phyloP scores from a whole-genome alignment of 75 land plant species.

The Pseudotsuga menziesii region DNA sequence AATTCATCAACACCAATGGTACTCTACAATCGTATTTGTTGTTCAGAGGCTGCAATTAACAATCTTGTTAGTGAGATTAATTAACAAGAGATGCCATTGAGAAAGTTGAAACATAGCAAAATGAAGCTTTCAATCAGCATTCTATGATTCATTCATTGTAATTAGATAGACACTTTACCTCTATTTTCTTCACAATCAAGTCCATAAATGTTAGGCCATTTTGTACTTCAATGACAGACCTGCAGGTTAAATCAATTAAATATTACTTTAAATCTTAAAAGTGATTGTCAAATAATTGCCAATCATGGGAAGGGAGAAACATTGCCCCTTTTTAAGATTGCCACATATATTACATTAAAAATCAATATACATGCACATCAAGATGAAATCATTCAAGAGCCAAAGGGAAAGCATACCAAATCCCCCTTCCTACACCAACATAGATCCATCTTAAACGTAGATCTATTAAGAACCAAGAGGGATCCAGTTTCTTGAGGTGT shows the following conservation, averaged over 20 bases:
- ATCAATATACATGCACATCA: too few species aligned
- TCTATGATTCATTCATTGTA: neutral
- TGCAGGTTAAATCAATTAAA: slow-evolving; percentile 17
- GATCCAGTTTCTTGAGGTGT: too few species aligned
- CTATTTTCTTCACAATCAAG: slow-evolving; percentile 93
- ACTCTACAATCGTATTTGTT: slow-evolving; percentile 76
- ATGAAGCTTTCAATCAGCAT: neutral
- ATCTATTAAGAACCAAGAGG: too few species aligned
- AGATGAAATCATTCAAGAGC: too few species aligned
- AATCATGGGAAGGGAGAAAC: neutral
- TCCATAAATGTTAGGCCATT: slow-evolving; percentile 97
- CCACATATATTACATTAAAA: neutral
- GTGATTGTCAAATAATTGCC: neutral
- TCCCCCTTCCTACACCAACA: too few species aligned
- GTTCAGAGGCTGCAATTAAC: slow-evolving; percentile 61
- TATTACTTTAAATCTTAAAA: neutral
- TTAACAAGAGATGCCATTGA: neutral
- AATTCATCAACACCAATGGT: slow-evolving; percentile 92
- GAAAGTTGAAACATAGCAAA: neutral
- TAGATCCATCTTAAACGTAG: too few species aligned
- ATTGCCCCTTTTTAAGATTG: neutral
- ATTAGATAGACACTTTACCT: slow-evolving; percentile 38
- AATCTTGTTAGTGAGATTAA: neutral
- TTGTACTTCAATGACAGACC: slow-evolving; percentile 98
- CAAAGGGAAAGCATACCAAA: too few species aligned